phyloP scores from a whole-genome alignment of 164 flowering plant species.

The Santalum album region DNA sequence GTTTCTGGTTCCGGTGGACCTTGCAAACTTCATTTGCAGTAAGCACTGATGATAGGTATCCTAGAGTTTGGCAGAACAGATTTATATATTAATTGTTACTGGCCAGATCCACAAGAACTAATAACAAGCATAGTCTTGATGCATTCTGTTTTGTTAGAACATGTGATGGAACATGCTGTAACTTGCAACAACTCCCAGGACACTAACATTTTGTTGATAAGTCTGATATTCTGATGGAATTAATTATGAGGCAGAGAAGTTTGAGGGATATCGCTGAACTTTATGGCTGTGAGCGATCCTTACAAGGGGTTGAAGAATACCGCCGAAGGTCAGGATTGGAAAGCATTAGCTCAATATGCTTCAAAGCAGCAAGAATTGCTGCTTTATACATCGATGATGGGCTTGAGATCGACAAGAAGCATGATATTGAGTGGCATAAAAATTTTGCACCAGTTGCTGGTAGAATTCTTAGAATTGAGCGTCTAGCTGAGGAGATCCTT shows the following conservation, averaged over 20 bases:
- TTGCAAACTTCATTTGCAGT: no score
- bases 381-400: constrained; percentile 85
- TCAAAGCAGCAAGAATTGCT: constrained; percentile 57
- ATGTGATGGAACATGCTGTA: no score
- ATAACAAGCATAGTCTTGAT: no score
- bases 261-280: constrained; percentile 68
- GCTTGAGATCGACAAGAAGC: constrained; percentile 54
- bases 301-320: constrained; percentile 48
- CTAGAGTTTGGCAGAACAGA: no score
- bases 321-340: constrained; percentile 48
- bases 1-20: no score
- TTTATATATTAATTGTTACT: no score
- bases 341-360: constrained; percentile 44
- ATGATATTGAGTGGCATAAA: constrained; percentile 63
- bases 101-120: no score
- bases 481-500: constrained; percentile 70
- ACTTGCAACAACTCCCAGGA: no score
- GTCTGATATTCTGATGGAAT: background rate
- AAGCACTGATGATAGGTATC: no score
- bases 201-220: no score
- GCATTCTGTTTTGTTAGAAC: no score
- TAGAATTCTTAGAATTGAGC: constrained; percentile 71
- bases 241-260: constrained; percentile 48
- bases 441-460: constrained; percentile 47
- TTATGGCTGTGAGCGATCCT: constrained; percentile 57